Conservation (phyloP, 2,329 filamentous ascomycete species). For the Elsinoe ampelina region DNA sequence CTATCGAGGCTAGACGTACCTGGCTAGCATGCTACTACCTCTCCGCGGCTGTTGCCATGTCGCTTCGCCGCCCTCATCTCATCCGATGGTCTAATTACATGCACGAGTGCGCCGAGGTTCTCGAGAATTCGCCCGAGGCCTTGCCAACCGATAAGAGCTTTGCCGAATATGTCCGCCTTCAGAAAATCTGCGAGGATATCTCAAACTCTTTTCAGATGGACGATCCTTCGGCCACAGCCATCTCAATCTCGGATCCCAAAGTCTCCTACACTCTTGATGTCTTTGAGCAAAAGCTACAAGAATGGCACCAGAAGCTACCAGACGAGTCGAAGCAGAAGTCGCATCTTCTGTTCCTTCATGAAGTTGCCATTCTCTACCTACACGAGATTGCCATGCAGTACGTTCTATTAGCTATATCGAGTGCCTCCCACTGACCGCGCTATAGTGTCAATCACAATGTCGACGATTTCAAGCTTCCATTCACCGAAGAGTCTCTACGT, state of each 20-base stretch:
- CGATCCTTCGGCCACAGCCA: constrained; percentile 38
- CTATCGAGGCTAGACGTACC: constrained; percentile 48
- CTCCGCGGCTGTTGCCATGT: constrained; percentile 49
- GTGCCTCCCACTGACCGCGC: background rate
- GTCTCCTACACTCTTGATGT: constrained; percentile 47
- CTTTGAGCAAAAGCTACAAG: constrained; percentile 45
- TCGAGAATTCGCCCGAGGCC: constrained; percentile 48
- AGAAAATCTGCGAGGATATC: constrained; percentile 49
- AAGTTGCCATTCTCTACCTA: constrained; percentile 41
- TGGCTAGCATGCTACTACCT: constrained; percentile 55
- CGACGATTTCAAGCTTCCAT: constrained; percentile 37
- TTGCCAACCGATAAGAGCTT: constrained; percentile 48
- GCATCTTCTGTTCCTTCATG: constrained; percentile 35
- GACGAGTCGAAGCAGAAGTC: constrained; percentile 27
- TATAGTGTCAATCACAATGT: constrained; percentile 25
- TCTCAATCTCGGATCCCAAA: constrained; percentile 46
- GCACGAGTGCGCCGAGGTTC: constrained; percentile 50
- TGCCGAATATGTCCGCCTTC: constrained; percentile 49
- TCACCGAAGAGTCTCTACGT: constrained; percentile 34
- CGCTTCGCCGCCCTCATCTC: constrained; percentile 49
- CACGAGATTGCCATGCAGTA: constrained; percentile 44
- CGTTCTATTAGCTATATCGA: constrained; percentile 22
- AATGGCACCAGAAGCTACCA: constrained; percentile 38
- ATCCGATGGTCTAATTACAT: constrained; percentile 55
- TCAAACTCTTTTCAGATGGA: constrained; percentile 49